Conservation (phyloP, 805 yeast genomes). For the Starmerella stellata region DNA sequence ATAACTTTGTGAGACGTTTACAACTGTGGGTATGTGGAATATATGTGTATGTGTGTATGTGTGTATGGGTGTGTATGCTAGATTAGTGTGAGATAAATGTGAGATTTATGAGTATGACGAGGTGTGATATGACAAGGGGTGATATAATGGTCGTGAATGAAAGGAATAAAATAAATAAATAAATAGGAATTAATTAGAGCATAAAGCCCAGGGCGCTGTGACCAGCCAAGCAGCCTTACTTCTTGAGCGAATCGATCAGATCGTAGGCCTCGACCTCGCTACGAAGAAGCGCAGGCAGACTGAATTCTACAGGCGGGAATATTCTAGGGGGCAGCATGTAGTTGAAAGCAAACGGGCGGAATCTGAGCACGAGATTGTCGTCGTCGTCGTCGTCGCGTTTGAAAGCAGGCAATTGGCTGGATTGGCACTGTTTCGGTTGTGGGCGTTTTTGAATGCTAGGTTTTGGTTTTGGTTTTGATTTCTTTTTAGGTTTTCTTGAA, state of each 20-base stretch:
- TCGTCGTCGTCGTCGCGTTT: not conserved
- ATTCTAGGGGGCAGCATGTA: slow-evolving; percentile 10
- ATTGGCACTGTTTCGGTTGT: too few species aligned
- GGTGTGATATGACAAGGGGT: too few species aligned
- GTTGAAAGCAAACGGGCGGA: slow-evolving; percentile 14
- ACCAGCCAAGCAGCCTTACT: not conserved
- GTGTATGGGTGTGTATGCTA: too few species aligned
- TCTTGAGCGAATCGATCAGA: slow-evolving; percentile 2
- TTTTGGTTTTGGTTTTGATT: not conserved
- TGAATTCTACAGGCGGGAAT: slow-evolving; percentile 13
- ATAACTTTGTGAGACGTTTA: too few species aligned
- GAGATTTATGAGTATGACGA: too few species aligned
- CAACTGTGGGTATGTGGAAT: too few species aligned
- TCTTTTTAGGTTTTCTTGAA: not conserved
- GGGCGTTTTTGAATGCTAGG: not conserved
- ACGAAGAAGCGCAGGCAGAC: slow-evolving; percentile 4
- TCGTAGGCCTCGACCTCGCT: slow-evolving; percentile 10
- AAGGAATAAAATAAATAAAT: too few species aligned
- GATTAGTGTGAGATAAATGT: too few species aligned
- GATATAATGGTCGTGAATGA: too few species aligned
- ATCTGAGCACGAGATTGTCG: not conserved
- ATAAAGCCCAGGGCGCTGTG: too few species aligned
- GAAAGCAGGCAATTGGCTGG: not conserved
- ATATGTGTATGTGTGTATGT: too few species aligned
- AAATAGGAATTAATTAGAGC: too few species aligned